Base-by-base conservation (phyloP, 306 rosid genomes). In the Quercus dentata region DNA sequence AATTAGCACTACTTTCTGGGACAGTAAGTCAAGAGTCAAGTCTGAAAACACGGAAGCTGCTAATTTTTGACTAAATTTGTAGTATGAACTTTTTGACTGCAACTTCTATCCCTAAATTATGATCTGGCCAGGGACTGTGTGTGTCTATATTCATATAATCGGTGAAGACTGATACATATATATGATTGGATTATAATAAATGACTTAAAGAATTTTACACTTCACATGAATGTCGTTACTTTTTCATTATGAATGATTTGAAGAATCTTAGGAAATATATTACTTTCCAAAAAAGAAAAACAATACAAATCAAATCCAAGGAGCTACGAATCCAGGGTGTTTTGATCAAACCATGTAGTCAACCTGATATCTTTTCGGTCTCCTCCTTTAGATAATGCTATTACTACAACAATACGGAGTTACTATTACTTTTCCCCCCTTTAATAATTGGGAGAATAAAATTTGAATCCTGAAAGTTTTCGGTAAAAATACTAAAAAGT, bases 211-310 rank as follows among this genome's bases (percentile, higher is more conserved):
- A 28, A 64, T 38, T 64, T 64, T 28, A 14, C 44, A 44, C 82
- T 18, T 23, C 59, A 74, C 55, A 83, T 72, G 15, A 74, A 13
- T 56, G 61, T 71, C 56, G 83, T 35, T 72, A 15, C 44, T 51
- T 57, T 35, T 78, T 79, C 77, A 78, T 68, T 58, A 83, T 58
- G 67, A 78, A 33, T 23, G 76, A 78, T 83, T 71, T 78, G 64
- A 72, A 86, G 57, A 68, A 75, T 83, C 74, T 38, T 19, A 2
- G 64, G 76, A 41, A 41, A 11, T 41, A 41, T 41, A 41, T 41
- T 41, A 41, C 46, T 41, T 41, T 41, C 46, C 46, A 41, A 41
- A 41, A 41, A 8, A 41, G 46, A 41, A 41, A 41, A 41, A 41
- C 46, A 41, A 41, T 41, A 8, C 46, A 41, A 41, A 41, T 41